Evolutionary conservation across 495 filamentous ascomycete species (phyloP), one percentile per base, ranked within the genome.

Genomic region (Penicillium macrosclerotiorum): DNA sequence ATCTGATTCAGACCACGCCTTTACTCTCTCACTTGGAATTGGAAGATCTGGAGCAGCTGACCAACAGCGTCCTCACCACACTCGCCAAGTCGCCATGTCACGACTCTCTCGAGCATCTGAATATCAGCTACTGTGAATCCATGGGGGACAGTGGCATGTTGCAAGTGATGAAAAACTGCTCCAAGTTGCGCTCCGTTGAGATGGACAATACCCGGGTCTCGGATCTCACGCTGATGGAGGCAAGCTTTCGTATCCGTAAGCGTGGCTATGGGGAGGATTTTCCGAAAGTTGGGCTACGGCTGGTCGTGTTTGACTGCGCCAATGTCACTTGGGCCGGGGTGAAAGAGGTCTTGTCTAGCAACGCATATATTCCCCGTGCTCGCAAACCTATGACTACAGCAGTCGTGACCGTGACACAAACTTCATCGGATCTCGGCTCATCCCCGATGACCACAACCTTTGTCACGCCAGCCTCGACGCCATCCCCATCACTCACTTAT

Each of bases 181-280:
- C 75, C 1, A 73, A 69, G 13, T 76, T 97, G 11, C 67, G 70
- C 30, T 86, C 73, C 36, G 74, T 95, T 9, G 88, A 89, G 33
- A 88, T 96, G 82, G 93, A 98, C 65, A 97, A 97, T 63, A 98
- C 93, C 2, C 83, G 88, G 35, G 78, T 95, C 43, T 89, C 86
- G 30, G 89, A 98, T 52, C 76, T 95, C 5, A 81, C 86, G n/a
- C 80, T 98, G 11, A 80, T 83, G 50, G 93, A 96, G 71, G 92
- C 91, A 1, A 88, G 90, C 18, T 73, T 75, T 20, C 84, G 84
- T 58, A 74, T 95, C 7, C 78, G 86, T 23, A 68, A 77, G 38
- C 86, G 92, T 19, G 76, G 79, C 11, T 78, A 81, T 41, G 61
- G 59, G 31, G 67, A 71, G 7, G 62, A 71, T 12, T 47, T 76